Conservation (phyloP, 257 asterid species). For the Hygrophila difformis region DNA sequence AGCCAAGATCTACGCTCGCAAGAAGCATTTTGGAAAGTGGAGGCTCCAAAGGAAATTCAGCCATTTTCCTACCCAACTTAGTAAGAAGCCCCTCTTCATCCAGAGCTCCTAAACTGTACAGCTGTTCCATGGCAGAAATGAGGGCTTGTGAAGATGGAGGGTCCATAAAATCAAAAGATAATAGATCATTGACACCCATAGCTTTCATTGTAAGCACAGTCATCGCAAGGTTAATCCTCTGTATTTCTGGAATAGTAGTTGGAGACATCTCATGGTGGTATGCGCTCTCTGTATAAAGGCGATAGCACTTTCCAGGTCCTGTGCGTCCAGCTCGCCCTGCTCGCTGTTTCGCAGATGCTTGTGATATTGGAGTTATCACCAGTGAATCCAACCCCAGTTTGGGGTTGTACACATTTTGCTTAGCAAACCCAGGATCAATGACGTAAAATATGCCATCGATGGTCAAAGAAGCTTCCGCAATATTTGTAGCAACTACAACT, state of each 20-base stretch:
- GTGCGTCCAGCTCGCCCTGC: slow-evolving; percentile 84
- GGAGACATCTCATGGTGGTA: slow-evolving; percentile 78
- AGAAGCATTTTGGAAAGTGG: slow-evolving; percentile 67
- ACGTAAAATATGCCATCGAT: slow-evolving; percentile 72
- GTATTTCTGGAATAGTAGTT: slow-evolving; percentile 55
- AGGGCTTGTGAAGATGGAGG: slow-evolving; percentile 72
- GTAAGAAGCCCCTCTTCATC: slow-evolving; percentile 70
- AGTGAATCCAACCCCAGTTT: slow-evolving; percentile 64
- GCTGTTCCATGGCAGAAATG: slow-evolving; percentile 65
- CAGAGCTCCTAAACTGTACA: slow-evolving; percentile 62
- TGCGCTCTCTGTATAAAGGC: slow-evolving; percentile 72
- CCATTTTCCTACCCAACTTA: slow-evolving; percentile 73
- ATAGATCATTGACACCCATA: slow-evolving; percentile 62
- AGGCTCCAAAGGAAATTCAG: slow-evolving; percentile 72
- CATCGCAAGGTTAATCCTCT: slow-evolving; percentile 60
- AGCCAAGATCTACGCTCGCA: slow-evolving; percentile 68
- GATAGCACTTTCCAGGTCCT: slow-evolving; percentile 71
- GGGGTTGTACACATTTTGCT: slow-evolving; percentile 79
- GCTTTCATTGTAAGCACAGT: slow-evolving; percentile 60
- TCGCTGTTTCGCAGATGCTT: slow-evolving; percentile 79
- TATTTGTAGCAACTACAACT: slow-evolving; percentile 74
- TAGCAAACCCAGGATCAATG: slow-evolving; percentile 75
- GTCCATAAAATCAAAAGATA: slow-evolving; percentile 70
- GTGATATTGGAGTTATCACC: slow-evolving; percentile 72
- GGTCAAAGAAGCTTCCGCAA: slow-evolving; percentile 77